Evolutionary conservation across 441 rosid genomes (phyloP), one percentile per base, ranked within the genome.

Genomic region (Euphorbia schlechtendalii): DNA sequence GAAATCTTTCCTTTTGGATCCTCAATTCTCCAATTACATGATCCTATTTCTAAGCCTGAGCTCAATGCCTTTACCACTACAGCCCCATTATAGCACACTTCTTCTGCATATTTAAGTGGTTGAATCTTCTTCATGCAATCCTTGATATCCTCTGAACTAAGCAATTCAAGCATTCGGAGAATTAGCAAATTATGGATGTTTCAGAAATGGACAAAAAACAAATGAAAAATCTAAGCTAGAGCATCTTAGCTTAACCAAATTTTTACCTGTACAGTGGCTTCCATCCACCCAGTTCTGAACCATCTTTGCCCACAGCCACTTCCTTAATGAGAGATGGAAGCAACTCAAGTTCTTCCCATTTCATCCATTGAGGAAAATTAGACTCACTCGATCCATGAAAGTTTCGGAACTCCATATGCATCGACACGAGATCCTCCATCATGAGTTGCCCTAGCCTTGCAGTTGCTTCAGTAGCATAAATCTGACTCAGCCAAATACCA

Each of bases 401-500:
- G 54, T 74, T 74, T 59, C 73, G 80, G 54, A 80, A 83, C 68
- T 93, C 97, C 61, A 54, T 68, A 65, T 88, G 92, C 96, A 86
- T 81, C 15, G 84, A 79, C 64, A 88, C 80, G 68, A 93, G 92
- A 77, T 86, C 94, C 79, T 90, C 89, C 95, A 93, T 90, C 85
- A 83, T 74, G 73, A 90, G 87, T 74, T 84, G 83, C 45, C 91
- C 98, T 41, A 90, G 80, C 75, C 78, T 85, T 0, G 81, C 82
- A 28, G 98, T 79, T 60, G 83, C 92, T 74, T 90, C 91, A 5
- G 91, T 90, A 68, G 75, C 85, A 71, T 86, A 90, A 73, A 88
- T 75, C 98, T 93, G 68, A 70, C 28, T 65, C 72, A 52, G n/a
- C 21, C 45, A 63, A 58, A 73, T 56, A 64, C n/a, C 56, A 75